Conservation (phyloP, 2,329 filamentous ascomycete genomes). For the Septoria linicola region DNA sequence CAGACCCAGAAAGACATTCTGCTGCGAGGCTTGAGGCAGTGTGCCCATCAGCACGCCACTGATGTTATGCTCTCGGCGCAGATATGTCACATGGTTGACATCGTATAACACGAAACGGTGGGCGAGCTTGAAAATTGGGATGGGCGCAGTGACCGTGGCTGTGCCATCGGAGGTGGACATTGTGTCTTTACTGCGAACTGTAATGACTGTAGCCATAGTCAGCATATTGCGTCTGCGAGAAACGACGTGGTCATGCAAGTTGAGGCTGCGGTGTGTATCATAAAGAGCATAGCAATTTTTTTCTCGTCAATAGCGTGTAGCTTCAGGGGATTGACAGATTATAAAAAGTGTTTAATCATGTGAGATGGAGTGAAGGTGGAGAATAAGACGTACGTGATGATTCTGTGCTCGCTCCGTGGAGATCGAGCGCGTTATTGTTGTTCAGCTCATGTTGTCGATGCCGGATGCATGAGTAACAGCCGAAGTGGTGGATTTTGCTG, state of each 20-base stretch:
- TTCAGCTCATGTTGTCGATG: slow-evolving; percentile 24
- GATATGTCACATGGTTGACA: slow-evolving; percentile 71
- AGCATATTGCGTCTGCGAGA: background rate
- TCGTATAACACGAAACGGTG: slow-evolving; percentile 89
- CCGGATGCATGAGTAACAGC: background rate
- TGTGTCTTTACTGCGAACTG: background rate
- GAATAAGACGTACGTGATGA: slow-evolving; percentile 13
- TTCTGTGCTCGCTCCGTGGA: background rate
- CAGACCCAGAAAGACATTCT: slow-evolving; percentile 88
- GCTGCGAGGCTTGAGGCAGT: slow-evolving; percentile 86
- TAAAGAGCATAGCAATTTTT: slow-evolving; percentile 50
- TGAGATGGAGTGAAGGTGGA: slow-evolving; percentile 1
- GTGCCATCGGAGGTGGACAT: slow-evolving; percentile 33
- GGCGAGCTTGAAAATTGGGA: slow-evolving; percentile 78
- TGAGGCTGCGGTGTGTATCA: slow-evolving; percentile 23
- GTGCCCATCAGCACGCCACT: slow-evolving; percentile 84
- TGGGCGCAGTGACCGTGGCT: slow-evolving; percentile 50
- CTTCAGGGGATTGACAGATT: slow-evolving; percentile 87
- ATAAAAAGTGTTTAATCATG: slow-evolving; percentile 60
- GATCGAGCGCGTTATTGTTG: slow-evolving; percentile 12
- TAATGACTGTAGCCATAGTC: background rate
- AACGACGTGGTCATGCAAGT: background rate
- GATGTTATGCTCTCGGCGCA: slow-evolving; percentile 78
- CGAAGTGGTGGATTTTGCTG: background rate
- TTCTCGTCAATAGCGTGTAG: slow-evolving; percentile 55